phyloP scores from a whole-genome alignment of 2,329 filamentous ascomycete genomes.

The Paracamarosporium sp. region DNA sequence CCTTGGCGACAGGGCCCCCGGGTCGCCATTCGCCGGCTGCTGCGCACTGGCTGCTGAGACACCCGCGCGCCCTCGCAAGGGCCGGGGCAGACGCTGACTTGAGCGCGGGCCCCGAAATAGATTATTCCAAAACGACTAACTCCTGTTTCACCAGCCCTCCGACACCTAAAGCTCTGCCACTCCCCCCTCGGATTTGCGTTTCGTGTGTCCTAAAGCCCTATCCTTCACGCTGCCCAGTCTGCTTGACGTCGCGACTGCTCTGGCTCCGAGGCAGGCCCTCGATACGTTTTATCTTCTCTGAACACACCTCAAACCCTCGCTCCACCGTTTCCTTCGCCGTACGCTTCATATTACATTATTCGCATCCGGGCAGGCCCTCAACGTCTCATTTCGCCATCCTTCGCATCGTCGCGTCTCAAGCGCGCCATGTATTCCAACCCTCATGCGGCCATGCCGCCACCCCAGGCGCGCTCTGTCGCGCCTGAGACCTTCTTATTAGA shows the following conservation, averaged over 20 bases:
- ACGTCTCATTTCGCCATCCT: conserved; percentile 33
- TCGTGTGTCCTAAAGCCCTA: conserved; percentile 45
- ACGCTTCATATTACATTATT: conserved; percentile 46
- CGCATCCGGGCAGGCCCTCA: conserved; percentile 46
- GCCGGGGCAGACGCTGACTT: conserved; percentile 29
- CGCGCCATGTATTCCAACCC: conserved; percentile 62
- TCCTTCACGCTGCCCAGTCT: conserved; percentile 38
- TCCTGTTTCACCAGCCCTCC: conserved; percentile 49
- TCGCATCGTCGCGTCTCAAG: too few species aligned
- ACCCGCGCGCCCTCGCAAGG: conserved; percentile 24
- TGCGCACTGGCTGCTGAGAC: conserved; percentile 28
- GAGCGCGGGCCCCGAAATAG: conserved; percentile 37
- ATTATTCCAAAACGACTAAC: conserved; percentile 46
- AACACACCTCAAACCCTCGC: conserved; percentile 45
- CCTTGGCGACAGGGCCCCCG: conserved; percentile 19
- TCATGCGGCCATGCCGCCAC: conserved; percentile 81
- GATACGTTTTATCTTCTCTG: conserved; percentile 46
- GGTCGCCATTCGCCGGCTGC: conserved; percentile 24
- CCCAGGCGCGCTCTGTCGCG: conserved; percentile 72
- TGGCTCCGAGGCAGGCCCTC: conserved; percentile 47
- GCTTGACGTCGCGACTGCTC: conserved; percentile 43
- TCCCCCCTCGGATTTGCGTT: conserved; percentile 48
- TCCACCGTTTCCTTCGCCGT: conserved; percentile 44
- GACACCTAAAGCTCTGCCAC: conserved; percentile 48
- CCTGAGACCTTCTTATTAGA: conserved; percentile 99